phyloP scores from a whole-genome alignment of 2,329 filamentous ascomycete species.

The Neonectria magnoliae region DNA sequence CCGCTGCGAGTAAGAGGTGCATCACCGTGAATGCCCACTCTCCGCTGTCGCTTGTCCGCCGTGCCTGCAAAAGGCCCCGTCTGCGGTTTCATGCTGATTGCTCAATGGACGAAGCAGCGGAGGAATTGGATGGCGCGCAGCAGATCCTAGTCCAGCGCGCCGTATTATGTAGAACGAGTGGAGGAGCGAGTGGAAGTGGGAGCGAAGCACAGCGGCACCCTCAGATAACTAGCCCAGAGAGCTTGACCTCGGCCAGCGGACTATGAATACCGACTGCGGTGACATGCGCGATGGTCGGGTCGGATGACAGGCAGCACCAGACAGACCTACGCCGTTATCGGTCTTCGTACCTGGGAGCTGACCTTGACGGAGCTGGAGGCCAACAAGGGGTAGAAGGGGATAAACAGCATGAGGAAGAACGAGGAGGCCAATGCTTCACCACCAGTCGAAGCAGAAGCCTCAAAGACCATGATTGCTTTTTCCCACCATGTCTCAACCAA shows the following conservation, averaged over 20 bases:
- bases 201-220: not conserved
- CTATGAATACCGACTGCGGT: not conserved
- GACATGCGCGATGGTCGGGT: not conserved
- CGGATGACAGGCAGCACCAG: conserved; percentile 7
- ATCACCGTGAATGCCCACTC: conserved; percentile 5
- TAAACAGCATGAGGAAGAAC: not conserved
- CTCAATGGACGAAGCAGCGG: conserved; percentile 31
- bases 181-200: conserved; percentile 25
- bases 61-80: conserved; percentile 11
- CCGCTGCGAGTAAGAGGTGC: conserved; percentile 27
- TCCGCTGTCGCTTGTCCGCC: conserved; percentile 4
- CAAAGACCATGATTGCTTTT: not conserved
- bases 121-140: conserved; percentile 34
- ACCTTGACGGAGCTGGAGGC: not conserved
- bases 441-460: not conserved
- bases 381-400: not conserved
- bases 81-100: conserved; percentile 38
- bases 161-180: not conserved
- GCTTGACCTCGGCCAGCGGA: not conserved
- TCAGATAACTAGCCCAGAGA: not conserved
- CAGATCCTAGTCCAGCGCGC: conserved; percentile 6
- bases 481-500: not conserved
- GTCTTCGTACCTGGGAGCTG: not conserved
- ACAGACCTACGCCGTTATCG: conserved; percentile 3
- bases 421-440: not conserved